Evolutionary conservation across 768 basidiomycete species (phyloP), one percentile per base, ranked within the genome.

Genomic region (Calvatia gigantea): DNA sequence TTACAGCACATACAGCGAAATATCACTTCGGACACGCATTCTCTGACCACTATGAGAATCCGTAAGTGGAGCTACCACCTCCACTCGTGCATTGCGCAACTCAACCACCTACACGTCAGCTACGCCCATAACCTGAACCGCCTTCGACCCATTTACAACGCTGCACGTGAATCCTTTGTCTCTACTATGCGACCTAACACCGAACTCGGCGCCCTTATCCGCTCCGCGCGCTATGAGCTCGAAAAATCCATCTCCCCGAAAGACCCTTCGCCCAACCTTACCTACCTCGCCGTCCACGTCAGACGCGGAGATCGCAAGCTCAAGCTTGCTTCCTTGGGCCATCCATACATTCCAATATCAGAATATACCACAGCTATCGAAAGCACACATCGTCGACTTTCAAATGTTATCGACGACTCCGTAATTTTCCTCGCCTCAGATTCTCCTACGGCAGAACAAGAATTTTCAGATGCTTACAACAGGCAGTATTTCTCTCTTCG

Each of bases 351-450:
- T 60, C 78, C 23, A 59, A 72, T 39, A 25, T 41, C 46, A 33
- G 75, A 81, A 39, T 89, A 74, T 61, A 66, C 76, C 21, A 60
- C 75, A 15, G 78, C 75, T 15, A 74, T 75, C 1, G 64, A 65
- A 23, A 64, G 71, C 21, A 71, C 76, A 0, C 81, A 80, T 78
- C 57, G 64, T 51, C 71, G 74, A 28, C 60, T 76, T 2, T 58
- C 66, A 8, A 42, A 25, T 4, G 23, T 15, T 23, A 38, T 33
- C 4, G 2, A 57, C n/a, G 63, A 59, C 28, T 73, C 78, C 6
- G 65, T 75, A 31, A 70, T 80, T 3, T 89, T 82, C 65, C 63
- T 86, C 56, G 86, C 86, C 23, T 82, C 85, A 6, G 87, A 89
- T 65, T 79, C 81, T 11, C 78, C 76, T 0, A 60, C 64, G 2